Base-by-base conservation (phyloP, 169 alveolate species). In the Plasmodium vivax region DNA sequence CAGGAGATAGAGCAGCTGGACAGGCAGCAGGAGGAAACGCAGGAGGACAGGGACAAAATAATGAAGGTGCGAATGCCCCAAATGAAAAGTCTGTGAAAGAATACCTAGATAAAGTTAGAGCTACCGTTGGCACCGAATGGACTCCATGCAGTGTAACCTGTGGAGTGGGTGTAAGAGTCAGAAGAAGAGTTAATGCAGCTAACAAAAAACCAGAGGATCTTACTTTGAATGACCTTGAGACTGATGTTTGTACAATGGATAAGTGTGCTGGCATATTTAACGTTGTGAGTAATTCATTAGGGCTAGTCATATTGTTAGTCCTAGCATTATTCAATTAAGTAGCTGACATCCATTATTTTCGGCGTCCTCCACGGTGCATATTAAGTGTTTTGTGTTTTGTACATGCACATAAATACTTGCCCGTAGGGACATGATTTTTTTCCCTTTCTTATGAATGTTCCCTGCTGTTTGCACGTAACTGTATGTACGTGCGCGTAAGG, bases 121-220 rank as follows among this genome's bases (percentile, higher is more conserved):
- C 23, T 16, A n/a, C 2, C 47, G 3, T 90, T 43, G 43, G 79
- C 32, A 38, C 34, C 4, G 90, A 90, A 23, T 90, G 94, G 94
- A 58, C 83, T 41, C 75, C 38, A 79, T 90, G 94, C 74, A 90
- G 83, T 58, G 94, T 90, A 62, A 90, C 83, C 3, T 90, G 94
- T 90, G 94, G 94, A 41, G 16, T 6, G 10, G 94, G 94, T 62
- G 36, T 90, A 41, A 51, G 79, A 62, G 32, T 58, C 56, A 80
- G 91, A 90, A 90, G 51, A 90, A 47, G 9, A 47, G 51, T 56
- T 58, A 32, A 8, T 6, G 41, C 79, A 43, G 27, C 2, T 6
- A 54, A 73, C 0, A 80, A 80, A 27, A 41, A 79, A 51, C 36
- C 83, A 23, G 68, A 79, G 41, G 54, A 80, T 7, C 36, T 56